A percentile compares a stretch with the other conserved stretches of the same genome.
Conservation (phyloP, 208 protist genomes). For the Acanthamoeba lenticulata region DNA sequence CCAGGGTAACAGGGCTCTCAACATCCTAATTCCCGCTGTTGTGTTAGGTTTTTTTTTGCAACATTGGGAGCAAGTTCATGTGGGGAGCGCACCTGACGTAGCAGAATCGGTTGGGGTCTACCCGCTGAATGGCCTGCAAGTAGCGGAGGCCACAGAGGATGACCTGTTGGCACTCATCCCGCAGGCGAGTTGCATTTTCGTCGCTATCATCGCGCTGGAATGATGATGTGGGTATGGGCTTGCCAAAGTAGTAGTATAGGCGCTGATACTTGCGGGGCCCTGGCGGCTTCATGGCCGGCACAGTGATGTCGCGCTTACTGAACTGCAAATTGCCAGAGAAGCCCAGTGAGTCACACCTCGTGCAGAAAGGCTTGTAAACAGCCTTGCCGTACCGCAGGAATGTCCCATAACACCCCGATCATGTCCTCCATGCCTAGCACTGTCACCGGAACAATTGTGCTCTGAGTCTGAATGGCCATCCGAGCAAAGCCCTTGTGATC, state of each 20-base stretch:
- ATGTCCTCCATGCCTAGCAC: constrained; percentile 50
- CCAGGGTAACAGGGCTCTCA: neutral
- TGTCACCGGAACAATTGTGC: neutral
- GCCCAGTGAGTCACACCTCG: neutral
- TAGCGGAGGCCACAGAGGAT: neutral
- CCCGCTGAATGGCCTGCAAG: neutral
- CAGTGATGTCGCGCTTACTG: neutral
- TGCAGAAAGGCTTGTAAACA: neutral
- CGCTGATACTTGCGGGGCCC: constrained; percentile 18
- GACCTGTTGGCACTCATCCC: neutral
- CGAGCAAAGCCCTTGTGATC: constrained; percentile 48
- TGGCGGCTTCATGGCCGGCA: constrained; percentile 18
- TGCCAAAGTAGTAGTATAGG: constrained; percentile 20
- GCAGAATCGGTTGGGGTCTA: neutral
- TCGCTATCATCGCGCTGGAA: neutral
- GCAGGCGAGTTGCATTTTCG: neutral
- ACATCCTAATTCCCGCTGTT: neutral
- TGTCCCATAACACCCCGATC: neutral
- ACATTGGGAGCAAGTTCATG: neutral
- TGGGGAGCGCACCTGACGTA: neutral
- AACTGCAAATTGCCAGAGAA: neutral
- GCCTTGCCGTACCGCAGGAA: neutral
- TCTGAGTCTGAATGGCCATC: neutral
- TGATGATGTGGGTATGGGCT: neutral
- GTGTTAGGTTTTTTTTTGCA: neutral